These are phyloP conservation scores for Exophiala oligosperma DNA, from an alignment of 2,329 filamentous ascomycete genomes.

Conservation along the genomic window DNA sequence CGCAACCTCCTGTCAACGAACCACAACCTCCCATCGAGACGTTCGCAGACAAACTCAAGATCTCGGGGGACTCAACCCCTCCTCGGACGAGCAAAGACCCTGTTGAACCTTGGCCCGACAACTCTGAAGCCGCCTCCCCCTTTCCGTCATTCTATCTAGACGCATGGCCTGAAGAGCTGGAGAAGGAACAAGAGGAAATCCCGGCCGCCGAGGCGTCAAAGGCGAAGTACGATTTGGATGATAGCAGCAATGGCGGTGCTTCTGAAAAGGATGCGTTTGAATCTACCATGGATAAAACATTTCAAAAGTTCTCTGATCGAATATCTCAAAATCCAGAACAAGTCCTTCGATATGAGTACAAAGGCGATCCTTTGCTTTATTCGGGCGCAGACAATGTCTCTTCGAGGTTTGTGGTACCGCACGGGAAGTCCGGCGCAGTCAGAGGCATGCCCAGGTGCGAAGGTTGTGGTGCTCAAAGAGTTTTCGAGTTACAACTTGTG, in stretches of 20 bases:
- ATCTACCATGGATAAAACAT: slow-evolving; percentile 70
- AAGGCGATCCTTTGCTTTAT: slow-evolving; percentile 74
- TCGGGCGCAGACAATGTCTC: slow-evolving; percentile 74
- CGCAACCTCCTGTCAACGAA: slow-evolving; percentile 38
- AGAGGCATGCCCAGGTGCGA: slow-evolving; percentile 69
- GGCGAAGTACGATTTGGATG: slow-evolving; percentile 36
- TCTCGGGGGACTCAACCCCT: slow-evolving; percentile 39
- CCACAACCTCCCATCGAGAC: slow-evolving; percentile 66
- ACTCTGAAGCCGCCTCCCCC: slow-evolving; percentile 63
- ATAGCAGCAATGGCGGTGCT: slow-evolving; percentile 35
- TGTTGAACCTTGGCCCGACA: slow-evolving; percentile 73
- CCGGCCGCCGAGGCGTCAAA: slow-evolving; percentile 44
- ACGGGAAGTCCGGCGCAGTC: slow-evolving; percentile 23
- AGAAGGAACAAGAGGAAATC: slow-evolving; percentile 37
- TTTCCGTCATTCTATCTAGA: slow-evolving; percentile 82
- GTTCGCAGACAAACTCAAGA: slow-evolving; percentile 69
- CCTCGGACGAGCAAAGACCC: slow-evolving; percentile 6
- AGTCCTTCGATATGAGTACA: slow-evolving; percentile 77
- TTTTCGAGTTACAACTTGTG: slow-evolving; percentile 90
- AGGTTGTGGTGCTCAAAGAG: slow-evolving; percentile 71
- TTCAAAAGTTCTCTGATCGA: slow-evolving; percentile 77
- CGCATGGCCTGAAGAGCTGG: slow-evolving; percentile 87
- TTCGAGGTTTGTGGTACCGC: slow-evolving; percentile 51
- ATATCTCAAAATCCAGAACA: slow-evolving; percentile 80
- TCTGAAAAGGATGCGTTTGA: slow-evolving; percentile 72